phyloP scores from a whole-genome alignment of 2,329 filamentous ascomycete species.

The Colletotrichum sp. region DNA sequence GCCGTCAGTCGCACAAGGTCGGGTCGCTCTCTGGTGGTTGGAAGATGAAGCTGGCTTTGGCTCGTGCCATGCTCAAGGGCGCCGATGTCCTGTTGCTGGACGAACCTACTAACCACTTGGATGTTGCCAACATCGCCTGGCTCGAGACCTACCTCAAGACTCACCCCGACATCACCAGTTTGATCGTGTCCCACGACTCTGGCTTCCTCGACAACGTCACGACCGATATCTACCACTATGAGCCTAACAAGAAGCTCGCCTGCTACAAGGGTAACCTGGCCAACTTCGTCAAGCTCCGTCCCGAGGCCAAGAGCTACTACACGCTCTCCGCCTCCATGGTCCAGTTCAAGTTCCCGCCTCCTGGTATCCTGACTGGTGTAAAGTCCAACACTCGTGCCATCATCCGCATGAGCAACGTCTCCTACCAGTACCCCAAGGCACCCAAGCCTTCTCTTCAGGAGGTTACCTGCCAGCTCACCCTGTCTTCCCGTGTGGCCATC shows the following conservation, averaged over 20 bases:
- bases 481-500: constrained; percentile 94
- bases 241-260: constrained; percentile 90
- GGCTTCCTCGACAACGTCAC: constrained; percentile 96
- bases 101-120: constrained; percentile 98
- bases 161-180: constrained; percentile 94
- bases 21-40: constrained; percentile 96
- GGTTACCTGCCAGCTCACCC: constrained; percentile 83
- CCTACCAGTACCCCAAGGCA: constrained; percentile 91
- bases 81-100: constrained; percentile 97
- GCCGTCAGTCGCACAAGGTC: constrained; percentile 86
- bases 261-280: constrained; percentile 84
- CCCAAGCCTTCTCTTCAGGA: constrained; percentile 86
- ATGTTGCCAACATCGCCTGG: constrained; percentile 96
- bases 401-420: constrained; percentile 90
- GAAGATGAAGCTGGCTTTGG: constrained; percentile 99
- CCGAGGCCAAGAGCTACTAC: constrained; percentile 98
- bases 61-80: constrained; percentile 93
- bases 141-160: constrained; percentile 92
- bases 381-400: constrained; percentile 95
- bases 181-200: constrained; percentile 99
- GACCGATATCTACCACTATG: constrained; percentile 99
- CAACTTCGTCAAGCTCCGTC: constrained; percentile 85
- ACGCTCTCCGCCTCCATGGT: constrained; percentile 87
- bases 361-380: constrained; percentile 91
- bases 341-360: constrained; percentile 97